Evolutionary conservation across 2,329 filamentous ascomycete species (phyloP).

Genomic region (Elsinoe batatas): DNA sequence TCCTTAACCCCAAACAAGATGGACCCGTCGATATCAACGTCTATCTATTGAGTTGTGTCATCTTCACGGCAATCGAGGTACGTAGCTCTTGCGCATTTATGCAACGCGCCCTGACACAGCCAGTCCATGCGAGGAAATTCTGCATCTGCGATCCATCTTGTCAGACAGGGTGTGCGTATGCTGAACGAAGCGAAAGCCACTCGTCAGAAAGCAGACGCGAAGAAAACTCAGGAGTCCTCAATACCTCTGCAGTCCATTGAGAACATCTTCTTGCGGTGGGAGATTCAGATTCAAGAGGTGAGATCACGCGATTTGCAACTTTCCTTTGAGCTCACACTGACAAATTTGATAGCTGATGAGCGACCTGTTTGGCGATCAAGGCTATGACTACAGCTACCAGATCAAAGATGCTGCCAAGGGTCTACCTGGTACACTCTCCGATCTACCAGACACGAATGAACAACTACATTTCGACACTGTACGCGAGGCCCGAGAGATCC

Average conservation of each 20-base stretch:
- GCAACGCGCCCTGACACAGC: background rate
- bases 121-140: slow-evolving; percentile 8
- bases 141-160: slow-evolving; percentile 8
- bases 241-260: background rate
- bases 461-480: slow-evolving; percentile 1
- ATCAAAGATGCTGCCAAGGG: background rate
- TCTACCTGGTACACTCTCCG: background rate
- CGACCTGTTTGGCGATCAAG: background rate
- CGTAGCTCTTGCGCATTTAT: background rate
- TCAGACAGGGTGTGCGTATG: slow-evolving; percentile 10
- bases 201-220: background rate
- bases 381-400: slow-evolving; percentile 2
- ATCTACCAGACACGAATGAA: background rate
- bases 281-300: slow-evolving; percentile 7
- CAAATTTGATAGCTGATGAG: background rate
- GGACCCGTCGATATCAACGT: background rate
- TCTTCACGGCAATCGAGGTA: slow-evolving; percentile 11
- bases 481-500: background rate
- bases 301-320: background rate
- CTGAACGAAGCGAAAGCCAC: background rate
- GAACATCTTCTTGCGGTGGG: slow-evolving; percentile 5
- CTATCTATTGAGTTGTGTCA: slow-evolving; percentile 7
- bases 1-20: background rate
- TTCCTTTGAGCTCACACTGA: background rate
- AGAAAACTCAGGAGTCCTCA: background rate